Conservation (phyloP, 768 basidiomycete genomes). For the Boletus coccyginus region DNA sequence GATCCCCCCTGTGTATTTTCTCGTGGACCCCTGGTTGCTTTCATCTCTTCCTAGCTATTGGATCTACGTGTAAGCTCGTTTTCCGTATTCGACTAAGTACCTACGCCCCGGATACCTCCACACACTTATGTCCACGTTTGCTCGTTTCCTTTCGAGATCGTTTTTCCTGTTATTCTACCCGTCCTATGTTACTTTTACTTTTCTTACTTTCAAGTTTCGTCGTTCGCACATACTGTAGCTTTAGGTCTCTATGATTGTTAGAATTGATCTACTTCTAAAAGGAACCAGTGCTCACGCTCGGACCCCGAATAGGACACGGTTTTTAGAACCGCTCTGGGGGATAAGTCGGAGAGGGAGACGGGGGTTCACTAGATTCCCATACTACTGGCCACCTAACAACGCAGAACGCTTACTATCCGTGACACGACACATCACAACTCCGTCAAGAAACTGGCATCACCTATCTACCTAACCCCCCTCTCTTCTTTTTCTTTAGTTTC, state of each 20-base stretch:
- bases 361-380: too few relatives aligned
- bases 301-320: too few relatives aligned
- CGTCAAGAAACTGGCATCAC: too few relatives aligned
- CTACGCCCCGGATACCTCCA: conserved; percentile 3
- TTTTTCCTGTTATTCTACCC: not conserved
- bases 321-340: too few relatives aligned
- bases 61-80: not conserved
- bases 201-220: not conserved
- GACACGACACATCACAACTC: too few relatives aligned
- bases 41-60: not conserved
- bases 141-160: not conserved
- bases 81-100: not conserved
- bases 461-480: too few relatives aligned
- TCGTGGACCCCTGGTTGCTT: not conserved
- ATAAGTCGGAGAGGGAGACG: too few relatives aligned
- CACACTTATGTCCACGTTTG: not conserved
- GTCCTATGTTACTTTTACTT: not conserved
- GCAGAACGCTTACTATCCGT: too few relatives aligned
- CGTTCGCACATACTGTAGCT: not conserved
- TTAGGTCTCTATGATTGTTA: not conserved
- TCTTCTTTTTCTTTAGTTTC: too few relatives aligned
- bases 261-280: not conserved
- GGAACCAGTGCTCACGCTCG: too few relatives aligned
- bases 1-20: conserved; percentile 16
- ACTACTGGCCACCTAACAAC: too few relatives aligned